Evolutionary conservation across 176 grass and related monocot genomes (phyloP), one percentile per base, ranked within the genome.

Genomic region (Juncus inflexus): DNA sequence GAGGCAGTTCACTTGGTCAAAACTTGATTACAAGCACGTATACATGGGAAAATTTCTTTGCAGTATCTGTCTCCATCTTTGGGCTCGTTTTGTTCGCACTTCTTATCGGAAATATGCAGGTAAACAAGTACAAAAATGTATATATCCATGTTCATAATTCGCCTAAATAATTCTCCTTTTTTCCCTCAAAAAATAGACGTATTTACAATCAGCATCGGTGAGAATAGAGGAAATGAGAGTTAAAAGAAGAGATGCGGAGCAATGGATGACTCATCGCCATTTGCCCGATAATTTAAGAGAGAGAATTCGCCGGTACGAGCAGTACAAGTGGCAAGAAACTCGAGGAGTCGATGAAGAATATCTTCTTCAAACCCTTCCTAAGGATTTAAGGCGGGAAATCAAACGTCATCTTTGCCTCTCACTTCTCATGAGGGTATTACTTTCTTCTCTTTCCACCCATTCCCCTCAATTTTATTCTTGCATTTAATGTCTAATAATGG

Each of bases 81-180:
- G 94, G 87, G 55, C 85, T 97, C 70, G 82, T 97, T 75, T 84
- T 97, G 50, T 97, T 97, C 79, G 87, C 94, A 59, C 88, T 91
- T 73, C 94, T 97, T 55, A 97, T 97, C 12, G 88, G 94, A 76
- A 97, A 97, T 61, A 90, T 97, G 64, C 94, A 97, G 94, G 94
- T 97, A 86, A 10, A 15, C 41, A 28, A 28, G 19, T 28, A 28
- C 0, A 28, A 28, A 28, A 28, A 28, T 28, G 0, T 28, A 28
- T 28, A 28, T 28, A 28, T 28, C 19, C 19, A 28, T 28, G 19
- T 28, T 28, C 38, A 19, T 55, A 8, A 53, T 6, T 47, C 43
- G 6, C 43, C 43, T 47, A 47, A 47, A 5, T 9, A 47, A 47
- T 47, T 9, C 43, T 63, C 12, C 60, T 70, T 16, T 64, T 43